Evolutionary conservation across 805 yeast genomes (phyloP), one percentile per base, ranked within the genome.

Genomic region (Saturnispora saitoi): DNA sequence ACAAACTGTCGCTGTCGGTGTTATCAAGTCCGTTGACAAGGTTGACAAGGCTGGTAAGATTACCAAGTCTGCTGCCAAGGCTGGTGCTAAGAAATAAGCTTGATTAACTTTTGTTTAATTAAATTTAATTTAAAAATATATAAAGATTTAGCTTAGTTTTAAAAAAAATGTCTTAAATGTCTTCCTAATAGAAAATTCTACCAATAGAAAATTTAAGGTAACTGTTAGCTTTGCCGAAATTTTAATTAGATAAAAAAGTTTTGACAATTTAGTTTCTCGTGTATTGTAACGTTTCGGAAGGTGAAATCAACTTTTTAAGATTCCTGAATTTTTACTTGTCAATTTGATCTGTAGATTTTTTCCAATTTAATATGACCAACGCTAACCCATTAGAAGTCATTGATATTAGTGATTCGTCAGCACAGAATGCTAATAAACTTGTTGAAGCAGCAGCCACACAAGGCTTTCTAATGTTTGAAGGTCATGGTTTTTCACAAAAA

Each of bases 1-100:
- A 86, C 96, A 89, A 79, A 90, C 97, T 66, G 97, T 90, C 68
- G 97, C 97, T 72, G 97, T 90, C 71, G 97, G 97, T 86, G 96
- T 90, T 70, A 86, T 91, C 86, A 91, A 91, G 83, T 74, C 88
- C 58, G 95, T 88, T 65, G 95, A 78, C 68, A 88, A 88, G 85
- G 65, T 86, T 61, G 69, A 80, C 75, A 76, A 75, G 74, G 86
- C 88, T 68, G 90, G 88, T 76, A 86, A 87, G 89, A 93, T 86
- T 67, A 86, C 95, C 89, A 87, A 87, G 88, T 87, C 95, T 73
- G 96, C 95, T 72, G 73, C 72, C 61, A 82, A 82, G 82, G 87
- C 87, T 69, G 36, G 19, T 32, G 76, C 76, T 64, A 80, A 80
- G 84, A 80, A 80, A 75, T 80, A 80, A 77, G 66, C 57, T 54